Evolutionary conservation across 148 eudicot species (phyloP).

Genomic region (Selenicereus undatus): DNA sequence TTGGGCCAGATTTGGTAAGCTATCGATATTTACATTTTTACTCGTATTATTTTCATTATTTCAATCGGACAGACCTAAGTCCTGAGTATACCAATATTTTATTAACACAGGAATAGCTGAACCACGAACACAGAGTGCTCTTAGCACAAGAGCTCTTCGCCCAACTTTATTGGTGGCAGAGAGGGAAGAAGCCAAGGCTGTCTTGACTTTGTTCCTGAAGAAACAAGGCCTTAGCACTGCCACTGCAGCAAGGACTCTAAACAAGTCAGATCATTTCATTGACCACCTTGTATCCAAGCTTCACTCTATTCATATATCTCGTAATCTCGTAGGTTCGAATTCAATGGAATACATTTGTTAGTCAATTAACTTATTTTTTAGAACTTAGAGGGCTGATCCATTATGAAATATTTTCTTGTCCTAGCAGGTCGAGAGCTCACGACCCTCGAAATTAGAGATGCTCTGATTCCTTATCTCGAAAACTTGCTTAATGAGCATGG

Average conservation of each 20-base stretch:
- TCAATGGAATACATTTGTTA: slow-evolving; percentile 10
- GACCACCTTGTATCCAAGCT: slow-evolving; percentile 81
- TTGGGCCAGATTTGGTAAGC: slow-evolving; percentile 39
- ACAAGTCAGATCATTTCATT: slow-evolving; percentile 69
- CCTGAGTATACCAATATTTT: slow-evolving; percentile 1
- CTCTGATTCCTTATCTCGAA: slow-evolving; percentile 71
- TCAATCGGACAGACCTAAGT: neutral
- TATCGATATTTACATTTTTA: neutral
- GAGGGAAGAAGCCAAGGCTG: slow-evolving; percentile 92
- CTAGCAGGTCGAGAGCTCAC: slow-evolving; percentile 76
- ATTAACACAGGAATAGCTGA: slow-evolving; percentile 30
- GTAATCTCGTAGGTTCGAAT: slow-evolving; percentile 79
- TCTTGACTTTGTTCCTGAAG: slow-evolving; percentile 66
- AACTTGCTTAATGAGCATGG: slow-evolving; percentile 58
- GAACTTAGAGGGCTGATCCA: neutral
- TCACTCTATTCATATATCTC: slow-evolving; percentile 69
- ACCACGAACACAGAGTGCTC: slow-evolving; percentile 39
- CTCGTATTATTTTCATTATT: neutral
- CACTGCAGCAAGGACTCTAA: slow-evolving; percentile 60
- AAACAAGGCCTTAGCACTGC: slow-evolving; percentile 67
- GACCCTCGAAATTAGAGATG: slow-evolving; percentile 84
- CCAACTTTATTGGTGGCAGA: slow-evolving; percentile 65
- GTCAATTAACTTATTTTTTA: neutral
- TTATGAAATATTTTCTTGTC: slow-evolving; percentile 9
- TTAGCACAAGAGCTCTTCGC: slow-evolving; percentile 45